Evolutionary conservation across 768 basidiomycete species (phyloP).

Genomic region (Baorangia bicolor): DNA sequence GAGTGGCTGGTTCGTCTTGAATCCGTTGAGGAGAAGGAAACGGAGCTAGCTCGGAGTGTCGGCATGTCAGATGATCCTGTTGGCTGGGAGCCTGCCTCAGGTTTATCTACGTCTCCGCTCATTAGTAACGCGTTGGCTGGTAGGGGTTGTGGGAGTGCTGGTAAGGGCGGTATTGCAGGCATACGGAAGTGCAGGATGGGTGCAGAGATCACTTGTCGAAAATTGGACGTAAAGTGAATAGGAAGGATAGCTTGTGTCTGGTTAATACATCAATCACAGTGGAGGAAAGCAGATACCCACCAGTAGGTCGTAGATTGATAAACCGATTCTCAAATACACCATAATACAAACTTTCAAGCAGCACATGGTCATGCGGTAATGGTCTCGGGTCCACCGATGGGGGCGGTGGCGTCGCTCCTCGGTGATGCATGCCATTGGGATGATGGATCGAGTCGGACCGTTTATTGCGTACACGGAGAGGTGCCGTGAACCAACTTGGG

Average conservation of each 20-base stretch:
- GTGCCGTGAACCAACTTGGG: constrained; percentile 75
- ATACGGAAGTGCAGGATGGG: constrained; percentile 65
- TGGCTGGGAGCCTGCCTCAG: constrained; percentile 21
- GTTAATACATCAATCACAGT: constrained; percentile 3
- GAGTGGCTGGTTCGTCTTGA: constrained; percentile 36
- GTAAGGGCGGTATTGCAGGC: constrained; percentile 67
- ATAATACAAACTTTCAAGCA: constrained; percentile 64
- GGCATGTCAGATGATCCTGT: constrained; percentile 11
- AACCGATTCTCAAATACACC: constrained; percentile 71
- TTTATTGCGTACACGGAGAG: constrained; percentile 54
- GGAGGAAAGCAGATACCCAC: constrained; percentile 36
- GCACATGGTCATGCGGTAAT: constrained; percentile 62
- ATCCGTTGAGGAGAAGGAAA: constrained; percentile 53
- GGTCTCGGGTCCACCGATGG: constrained; percentile 35
- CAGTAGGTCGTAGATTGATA: constrained; percentile 68
- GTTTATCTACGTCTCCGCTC: constrained; percentile 26
- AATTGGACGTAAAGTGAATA: constrained; percentile 68
- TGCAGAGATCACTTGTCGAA: constrained; percentile 60
- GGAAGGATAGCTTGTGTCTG: constrained; percentile 56
- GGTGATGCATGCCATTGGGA: constrained; percentile 45
- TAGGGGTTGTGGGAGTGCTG: constrained; percentile 38
- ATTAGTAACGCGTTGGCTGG: constrained; percentile 26
- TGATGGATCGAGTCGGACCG: constrained; percentile 50
- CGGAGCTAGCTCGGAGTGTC: constrained; percentile 40
- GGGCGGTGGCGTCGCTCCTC: constrained; percentile 31